phyloP scores from a whole-genome alignment of 1,284 basidiomycete species.

The Tilletia caries region DNA sequence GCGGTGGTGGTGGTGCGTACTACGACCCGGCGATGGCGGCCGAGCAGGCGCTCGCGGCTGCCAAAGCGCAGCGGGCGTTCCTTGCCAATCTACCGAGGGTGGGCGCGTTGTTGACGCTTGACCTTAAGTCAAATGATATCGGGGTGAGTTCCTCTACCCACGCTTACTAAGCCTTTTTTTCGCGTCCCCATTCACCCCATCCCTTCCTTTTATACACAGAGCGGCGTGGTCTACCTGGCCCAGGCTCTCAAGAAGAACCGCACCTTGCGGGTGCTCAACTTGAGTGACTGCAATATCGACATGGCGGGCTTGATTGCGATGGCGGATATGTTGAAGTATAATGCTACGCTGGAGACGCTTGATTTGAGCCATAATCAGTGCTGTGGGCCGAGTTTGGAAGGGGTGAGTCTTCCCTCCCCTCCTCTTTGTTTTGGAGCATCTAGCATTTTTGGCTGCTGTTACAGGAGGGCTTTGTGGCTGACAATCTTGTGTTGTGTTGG shows the following conservation, averaged over 20 bases:
- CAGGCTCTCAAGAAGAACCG: slow-evolving; percentile 94
- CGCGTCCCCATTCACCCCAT: too few species aligned
- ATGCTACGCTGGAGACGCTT: slow-evolving; percentile 85
- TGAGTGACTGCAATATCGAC: slow-evolving; percentile 90
- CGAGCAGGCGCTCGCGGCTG: slow-evolving; percentile 25
- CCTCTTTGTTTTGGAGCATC: too few species aligned
- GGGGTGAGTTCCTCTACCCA: too few species aligned
- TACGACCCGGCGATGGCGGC: slow-evolving; percentile 3
- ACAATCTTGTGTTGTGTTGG: background rate
- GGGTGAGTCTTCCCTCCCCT: slow-evolving; percentile 61
- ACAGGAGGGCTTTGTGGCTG: too few species aligned
- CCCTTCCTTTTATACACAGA: background rate
- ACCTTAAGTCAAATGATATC: slow-evolving; percentile 87
- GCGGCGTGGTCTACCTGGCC: slow-evolving; percentile 80
- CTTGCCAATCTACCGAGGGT: slow-evolving; percentile 71
- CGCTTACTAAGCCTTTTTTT: background rate
- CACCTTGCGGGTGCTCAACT: slow-evolving; percentile 86
- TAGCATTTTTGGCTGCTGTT: too few species aligned
- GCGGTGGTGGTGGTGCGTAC: background rate
- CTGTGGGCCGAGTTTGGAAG: slow-evolving; percentile 77
- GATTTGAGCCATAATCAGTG: slow-evolving; percentile 92
- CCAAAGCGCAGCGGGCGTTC: slow-evolving; percentile 37
- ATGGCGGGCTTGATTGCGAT: slow-evolving; percentile 73
- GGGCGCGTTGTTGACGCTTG: slow-evolving; percentile 79
- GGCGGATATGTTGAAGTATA: slow-evolving; percentile 93